Evolutionary conservation across 345 rosid genomes (phyloP).

Genomic region (Hibiscus tridactylites): DNA sequence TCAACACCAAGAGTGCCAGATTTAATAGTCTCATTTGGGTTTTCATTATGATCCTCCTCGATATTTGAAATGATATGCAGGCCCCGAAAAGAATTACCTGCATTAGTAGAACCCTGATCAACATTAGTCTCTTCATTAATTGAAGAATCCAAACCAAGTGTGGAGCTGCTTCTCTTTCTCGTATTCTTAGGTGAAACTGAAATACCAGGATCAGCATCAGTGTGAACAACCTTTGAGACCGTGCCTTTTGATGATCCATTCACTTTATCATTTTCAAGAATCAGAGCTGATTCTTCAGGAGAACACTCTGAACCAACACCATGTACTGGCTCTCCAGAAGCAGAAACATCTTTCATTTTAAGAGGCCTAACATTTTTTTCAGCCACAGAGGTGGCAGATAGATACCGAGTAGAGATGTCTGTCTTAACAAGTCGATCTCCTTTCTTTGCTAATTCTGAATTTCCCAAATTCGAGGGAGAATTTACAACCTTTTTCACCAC

Average conservation of each 20-base stretch:
- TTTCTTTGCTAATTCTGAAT: constrained; percentile 17
- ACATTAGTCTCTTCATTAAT: constrained; percentile 25
- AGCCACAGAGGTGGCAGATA: constrained; percentile 13
- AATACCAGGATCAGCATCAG: constrained; percentile 8
- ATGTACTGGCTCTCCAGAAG: constrained; percentile 14
- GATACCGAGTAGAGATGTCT: constrained; percentile 12
- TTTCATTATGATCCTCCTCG: constrained; percentile 18
- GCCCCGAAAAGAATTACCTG: constrained; percentile 8
- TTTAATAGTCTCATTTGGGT: constrained; percentile 10
- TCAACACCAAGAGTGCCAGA: constrained; percentile 18
- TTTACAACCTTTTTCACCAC: constrained; percentile 26
- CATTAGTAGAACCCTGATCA: constrained; percentile 19
- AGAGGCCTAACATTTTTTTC: constrained; percentile 18
- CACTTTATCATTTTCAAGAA: constrained; percentile 20
- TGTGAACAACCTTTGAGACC: constrained; percentile 19
- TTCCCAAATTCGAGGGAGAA: constrained; percentile 13
- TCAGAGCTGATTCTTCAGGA: constrained; percentile 18
- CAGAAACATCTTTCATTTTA: constrained; percentile 14
- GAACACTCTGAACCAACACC: constrained; percentile 20
- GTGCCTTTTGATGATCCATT: constrained; percentile 19
- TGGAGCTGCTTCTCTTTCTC: constrained; percentile 24
- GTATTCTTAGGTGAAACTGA: constrained; percentile 13
- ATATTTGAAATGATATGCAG: constrained; percentile 19
- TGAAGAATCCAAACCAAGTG: constrained; percentile 24
- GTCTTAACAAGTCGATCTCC: constrained; percentile 13